Percentiles rank a stretch among this genome's conserved stretches.
Conservation (phyloP, 2,329 filamentous ascomycete genomes). For the Colletotrichum melonis region DNA sequence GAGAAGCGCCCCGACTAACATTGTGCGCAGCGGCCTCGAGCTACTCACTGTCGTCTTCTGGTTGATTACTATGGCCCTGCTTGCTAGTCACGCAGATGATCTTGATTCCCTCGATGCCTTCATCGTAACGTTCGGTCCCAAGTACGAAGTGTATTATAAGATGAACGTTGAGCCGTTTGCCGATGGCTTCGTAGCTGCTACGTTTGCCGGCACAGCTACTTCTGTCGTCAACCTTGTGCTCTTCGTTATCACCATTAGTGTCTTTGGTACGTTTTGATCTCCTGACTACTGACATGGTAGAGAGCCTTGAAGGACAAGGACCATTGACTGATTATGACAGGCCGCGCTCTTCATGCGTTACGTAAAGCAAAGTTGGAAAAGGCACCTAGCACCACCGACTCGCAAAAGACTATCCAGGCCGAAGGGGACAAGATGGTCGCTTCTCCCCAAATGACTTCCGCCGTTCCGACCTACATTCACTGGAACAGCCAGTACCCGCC, state of each 20-base stretch:
- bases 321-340: slow-evolving; percentile 13
- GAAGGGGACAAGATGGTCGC: slow-evolving; percentile 36
- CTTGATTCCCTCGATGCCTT: slow-evolving; percentile 36
- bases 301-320: not conserved
- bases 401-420: slow-evolving; percentile 26
- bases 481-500: slow-evolving; percentile 32
- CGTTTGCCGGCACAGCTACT: slow-evolving; percentile 34
- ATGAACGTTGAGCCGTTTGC: slow-evolving; percentile 31
- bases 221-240: slow-evolving; percentile 33
- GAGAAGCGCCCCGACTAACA: not conserved
- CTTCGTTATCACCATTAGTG: slow-evolving; percentile 33
- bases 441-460: slow-evolving; percentile 35
- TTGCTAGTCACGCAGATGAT: slow-evolving; percentile 37
- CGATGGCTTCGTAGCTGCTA: slow-evolving; percentile 33
- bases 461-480: slow-evolving; percentile 30
- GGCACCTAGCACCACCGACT: slow-evolving; percentile 27
- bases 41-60: slow-evolving; percentile 36
- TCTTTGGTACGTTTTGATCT: slow-evolving; percentile 26
- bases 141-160: slow-evolving; percentile 35
- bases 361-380: slow-evolving; percentile 30
- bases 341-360: slow-evolving; percentile 33
- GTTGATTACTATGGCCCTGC: slow-evolving; percentile 35
- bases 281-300: not conserved
- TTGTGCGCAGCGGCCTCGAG: slow-evolving; percentile 27
- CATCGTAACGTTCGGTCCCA: slow-evolving; percentile 31